Evolutionary conservation across 2,329 filamentous ascomycete species (phyloP), one percentile per base, ranked within the genome.

Genomic region (Rhytidhysteron rufulum): DNA sequence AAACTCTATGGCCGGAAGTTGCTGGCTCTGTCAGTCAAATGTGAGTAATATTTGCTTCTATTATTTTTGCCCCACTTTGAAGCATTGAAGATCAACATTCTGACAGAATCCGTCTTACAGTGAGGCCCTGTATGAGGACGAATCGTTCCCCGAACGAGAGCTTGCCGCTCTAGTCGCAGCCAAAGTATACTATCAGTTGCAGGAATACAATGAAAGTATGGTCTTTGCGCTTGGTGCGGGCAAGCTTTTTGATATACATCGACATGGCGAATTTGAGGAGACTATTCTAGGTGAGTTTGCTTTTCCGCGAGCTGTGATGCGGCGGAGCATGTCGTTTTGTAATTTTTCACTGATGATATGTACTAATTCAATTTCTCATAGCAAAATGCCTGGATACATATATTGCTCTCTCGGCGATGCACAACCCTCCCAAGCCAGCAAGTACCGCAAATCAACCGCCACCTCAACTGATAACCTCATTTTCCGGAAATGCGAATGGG

Each of bases 171-270:
- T 98, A 36, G 89, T 98, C 40, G 86, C 95, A 31, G 86, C 93
- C 55, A 98, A 98, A 77, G 89, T 97, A 53, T 98, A 97, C 74
- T 98, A 97, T 65, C 93, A 98, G 65, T 82, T 98, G 39, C 89
- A 96, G 70, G 93, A 93, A 66, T 98, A 98, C 74, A 93, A 96
- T 65, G 93, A 98, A 73, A 96, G 91, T 69, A 97, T 98, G 91
- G 86, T 88, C 38, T 97, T 98, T 68, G 93, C 93, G 49, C 80
- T 98, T 33, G 90, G 89, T 43, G 90, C 93, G 18, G 93, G 93
- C 45, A 88, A 96, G 63, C 82, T 95, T 36, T 96, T 98, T 76
- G 88, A 94, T 72, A 80, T 97, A 51, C 87, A 96, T 59, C 79
- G 84, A 40, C 85, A 87, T 38, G 86, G 88, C 68, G 93, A 98